Evolutionary conservation across 2,329 filamentous ascomycete genomes (phyloP).

Genomic region (Aureobasidium sp.): DNA sequence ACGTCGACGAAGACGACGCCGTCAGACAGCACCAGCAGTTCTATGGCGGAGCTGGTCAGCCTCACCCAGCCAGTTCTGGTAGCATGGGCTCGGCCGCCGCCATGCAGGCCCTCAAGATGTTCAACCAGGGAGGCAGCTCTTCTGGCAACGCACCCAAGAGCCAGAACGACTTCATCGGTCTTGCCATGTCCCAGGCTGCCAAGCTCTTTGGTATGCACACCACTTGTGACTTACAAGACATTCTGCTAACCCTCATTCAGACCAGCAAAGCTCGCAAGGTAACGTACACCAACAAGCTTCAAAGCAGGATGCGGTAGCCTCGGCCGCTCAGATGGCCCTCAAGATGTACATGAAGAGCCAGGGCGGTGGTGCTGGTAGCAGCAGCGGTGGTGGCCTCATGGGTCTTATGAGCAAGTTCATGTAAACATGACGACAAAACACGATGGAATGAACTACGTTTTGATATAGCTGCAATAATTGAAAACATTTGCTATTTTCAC

Average conservation of each 20-base stretch:
- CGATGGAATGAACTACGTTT: not conserved
- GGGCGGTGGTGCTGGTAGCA: conserved; percentile 37
- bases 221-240: not conserved
- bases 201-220: conserved; percentile 52
- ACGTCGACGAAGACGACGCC: conserved; percentile 56
- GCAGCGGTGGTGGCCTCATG: conserved; percentile 46
- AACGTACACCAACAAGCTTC: conserved; percentile 48
- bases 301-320: conserved; percentile 72
- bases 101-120: conserved; percentile 74
- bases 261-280: conserved; percentile 48
- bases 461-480: not conserved
- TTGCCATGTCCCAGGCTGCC: conserved; percentile 81
- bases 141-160: conserved; percentile 37
- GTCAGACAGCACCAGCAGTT: conserved; percentile 67
- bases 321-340: conserved; percentile 76
- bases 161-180: conserved; percentile 71
- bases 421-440: not conserved
- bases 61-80: conserved; percentile 36
- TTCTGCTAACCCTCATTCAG: conserved; percentile 3
- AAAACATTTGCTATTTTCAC: not conserved
- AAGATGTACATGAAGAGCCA: conserved; percentile 86
- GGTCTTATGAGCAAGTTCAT: conserved; percentile 54
- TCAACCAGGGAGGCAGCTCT: conserved; percentile 36
- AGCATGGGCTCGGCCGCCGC: conserved; percentile 65
- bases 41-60: conserved; percentile 48